Percentiles rank a stretch among this genome's conserved stretches.
Evolutionary conservation across 768 basidiomycete genomes (phyloP).

Genomic region (Mycena latifolia): DNA sequence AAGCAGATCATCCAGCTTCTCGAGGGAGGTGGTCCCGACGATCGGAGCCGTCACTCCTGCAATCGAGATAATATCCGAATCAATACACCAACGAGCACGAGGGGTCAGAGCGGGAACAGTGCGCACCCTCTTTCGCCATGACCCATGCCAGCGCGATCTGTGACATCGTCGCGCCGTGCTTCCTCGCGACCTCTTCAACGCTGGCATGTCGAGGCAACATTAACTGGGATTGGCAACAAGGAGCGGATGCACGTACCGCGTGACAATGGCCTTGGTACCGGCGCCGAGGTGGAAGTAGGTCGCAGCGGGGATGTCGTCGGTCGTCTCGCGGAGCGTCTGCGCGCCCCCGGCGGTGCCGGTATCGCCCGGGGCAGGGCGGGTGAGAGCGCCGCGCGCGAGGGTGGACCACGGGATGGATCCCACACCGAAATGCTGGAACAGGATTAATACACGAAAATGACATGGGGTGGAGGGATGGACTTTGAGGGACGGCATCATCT

Average conservation of each 20-base stretch:
- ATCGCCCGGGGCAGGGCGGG: neutral
- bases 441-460: too few relatives aligned
- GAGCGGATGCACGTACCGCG: neutral
- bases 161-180: conserved; percentile 53
- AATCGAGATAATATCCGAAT: too few relatives aligned
- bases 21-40: conserved; percentile 54
- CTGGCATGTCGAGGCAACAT: neutral
- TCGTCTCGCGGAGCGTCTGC: conserved; percentile 23
- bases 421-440: neutral
- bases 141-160: conserved; percentile 57
- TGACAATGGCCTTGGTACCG: conserved; percentile 2
- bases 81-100: too few relatives aligned
- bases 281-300: neutral
- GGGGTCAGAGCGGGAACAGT: too few relatives aligned
- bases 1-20: conserved; percentile 50
- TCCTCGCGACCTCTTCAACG: conserved; percentile 30
- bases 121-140: conserved; percentile 44
- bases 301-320: neutral
- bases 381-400: neutral
- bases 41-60: conserved; percentile 55
- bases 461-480: conserved; percentile 36
- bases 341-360: neutral
- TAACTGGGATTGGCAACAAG: too few relatives aligned
- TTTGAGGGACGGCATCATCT: conserved; percentile 71
- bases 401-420: conserved; percentile 2